Conservation (phyloP, 2,329 filamentous ascomycete genomes). For the Seiridium unicorne region DNA sequence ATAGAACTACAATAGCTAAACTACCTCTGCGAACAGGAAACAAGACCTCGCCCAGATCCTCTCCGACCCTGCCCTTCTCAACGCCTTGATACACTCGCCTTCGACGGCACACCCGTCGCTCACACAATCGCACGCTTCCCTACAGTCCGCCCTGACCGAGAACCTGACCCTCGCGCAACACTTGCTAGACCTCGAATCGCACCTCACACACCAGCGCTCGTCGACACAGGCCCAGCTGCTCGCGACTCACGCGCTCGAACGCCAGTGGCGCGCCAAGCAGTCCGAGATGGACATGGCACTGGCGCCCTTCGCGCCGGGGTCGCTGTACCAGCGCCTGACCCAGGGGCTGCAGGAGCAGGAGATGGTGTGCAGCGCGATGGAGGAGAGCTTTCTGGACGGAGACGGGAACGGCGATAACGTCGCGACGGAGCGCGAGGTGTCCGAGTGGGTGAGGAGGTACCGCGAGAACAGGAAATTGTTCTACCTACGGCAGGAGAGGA, state of each 20-base stretch:
- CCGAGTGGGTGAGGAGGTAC: constrained; percentile 81
- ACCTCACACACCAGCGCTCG: constrained; percentile 60
- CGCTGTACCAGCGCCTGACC: constrained; percentile 78
- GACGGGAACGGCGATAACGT: constrained; percentile 37
- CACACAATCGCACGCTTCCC: constrained; percentile 58
- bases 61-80: constrained; percentile 63
- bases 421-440: constrained; percentile 77
- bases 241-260: constrained; percentile 79
- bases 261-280: constrained; percentile 90
- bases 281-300: constrained; percentile 84
- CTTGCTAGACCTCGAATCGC: constrained; percentile 58
- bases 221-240: constrained; percentile 79
- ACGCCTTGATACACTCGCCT: constrained; percentile 69
- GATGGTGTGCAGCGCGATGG: constrained; percentile 73
- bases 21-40: constrained; percentile 51
- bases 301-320: constrained; percentile 80
- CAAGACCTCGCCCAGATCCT: constrained; percentile 74
- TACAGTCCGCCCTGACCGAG: constrained; percentile 64
- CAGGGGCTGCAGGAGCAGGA: constrained; percentile 83
- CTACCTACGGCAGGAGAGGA: constrained; percentile 81
- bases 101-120: constrained; percentile 72
- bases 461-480: constrained; percentile 76
- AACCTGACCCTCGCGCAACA: constrained; percentile 71
- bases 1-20: constrained; percentile 1
- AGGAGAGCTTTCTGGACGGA: constrained; percentile 86